phyloP scores from a whole-genome alignment of 2,329 filamentous ascomycete species.

The Phialocephala subalpina region DNA sequence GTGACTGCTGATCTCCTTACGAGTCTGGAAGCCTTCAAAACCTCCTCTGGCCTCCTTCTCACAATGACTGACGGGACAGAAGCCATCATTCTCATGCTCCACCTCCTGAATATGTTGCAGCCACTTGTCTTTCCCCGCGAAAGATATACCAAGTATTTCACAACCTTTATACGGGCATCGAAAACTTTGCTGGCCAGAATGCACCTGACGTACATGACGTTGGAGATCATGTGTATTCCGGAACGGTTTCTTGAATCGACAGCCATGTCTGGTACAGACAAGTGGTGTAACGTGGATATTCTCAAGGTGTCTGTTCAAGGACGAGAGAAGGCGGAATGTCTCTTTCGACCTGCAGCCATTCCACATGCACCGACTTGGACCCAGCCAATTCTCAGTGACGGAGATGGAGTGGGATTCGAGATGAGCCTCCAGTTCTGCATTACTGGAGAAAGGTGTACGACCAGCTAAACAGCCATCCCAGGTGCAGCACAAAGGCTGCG shows the following conservation, averaged over 20 bases:
- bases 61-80: slow-evolving; percentile 5
- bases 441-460: background rate
- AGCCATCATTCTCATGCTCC: slow-evolving; percentile 1
- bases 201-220: background rate
- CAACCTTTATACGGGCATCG: slow-evolving; percentile 7
- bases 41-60: background rate
- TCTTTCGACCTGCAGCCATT: background rate
- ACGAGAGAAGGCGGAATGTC: slow-evolving; percentile 1
- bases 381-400: background rate
- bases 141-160: background rate
- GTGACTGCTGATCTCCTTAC: background rate
- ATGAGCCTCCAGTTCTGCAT: background rate
- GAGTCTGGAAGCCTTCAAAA: background rate
- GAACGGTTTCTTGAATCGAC: slow-evolving; percentile 4
- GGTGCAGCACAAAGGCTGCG: too few relatives aligned
- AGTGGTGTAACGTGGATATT: slow-evolving; percentile 7
- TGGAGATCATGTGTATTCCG: slow-evolving; percentile 1
- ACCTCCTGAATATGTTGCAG: background rate
- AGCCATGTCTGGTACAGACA: background rate
- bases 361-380: background rate
- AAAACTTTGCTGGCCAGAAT: background rate
- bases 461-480: too few relatives aligned
- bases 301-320: background rate
- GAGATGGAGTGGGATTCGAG: too few relatives aligned
- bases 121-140: slow-evolving; percentile 5